A percentile compares a stretch with the other conserved stretches of the same genome.
Conservation (phyloP, 2,329 filamentous ascomycete species). For the Didymella segeticola region DNA sequence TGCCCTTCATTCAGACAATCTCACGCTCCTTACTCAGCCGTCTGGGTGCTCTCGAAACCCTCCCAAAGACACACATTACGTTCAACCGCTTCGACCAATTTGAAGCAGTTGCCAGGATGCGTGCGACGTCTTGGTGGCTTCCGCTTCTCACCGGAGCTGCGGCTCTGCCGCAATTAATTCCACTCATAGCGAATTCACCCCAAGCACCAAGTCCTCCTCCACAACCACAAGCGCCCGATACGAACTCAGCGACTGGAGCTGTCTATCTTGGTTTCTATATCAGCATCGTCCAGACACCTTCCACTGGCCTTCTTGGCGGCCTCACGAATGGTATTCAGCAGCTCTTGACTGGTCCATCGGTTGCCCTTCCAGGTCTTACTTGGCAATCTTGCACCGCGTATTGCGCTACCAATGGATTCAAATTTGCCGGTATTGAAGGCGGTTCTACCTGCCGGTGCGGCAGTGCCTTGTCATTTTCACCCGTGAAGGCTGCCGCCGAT, state of each 20-base stretch:
- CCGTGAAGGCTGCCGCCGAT: background rate
- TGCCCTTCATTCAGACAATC: background rate
- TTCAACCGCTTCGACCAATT: background rate
- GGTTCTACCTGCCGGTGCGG: conserved; percentile 10
- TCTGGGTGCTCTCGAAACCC: background rate
- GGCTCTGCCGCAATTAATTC: background rate
- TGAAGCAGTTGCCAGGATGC: background rate
- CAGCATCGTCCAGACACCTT: background rate
- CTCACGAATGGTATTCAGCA: background rate
- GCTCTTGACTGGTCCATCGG: background rate
- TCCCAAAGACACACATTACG: background rate
- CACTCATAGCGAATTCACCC: too few relatives aligned
- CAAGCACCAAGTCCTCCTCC: background rate
- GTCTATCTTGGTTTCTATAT: conserved; percentile 9
- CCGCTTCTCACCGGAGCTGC: conserved; percentile 3
- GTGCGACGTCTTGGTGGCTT: background rate
- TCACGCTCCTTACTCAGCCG: background rate
- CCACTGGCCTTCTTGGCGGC: background rate
- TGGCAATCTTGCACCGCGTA: conserved; percentile 1
- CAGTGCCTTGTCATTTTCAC: background rate
- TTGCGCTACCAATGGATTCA: background rate
- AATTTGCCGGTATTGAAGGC: conserved; percentile 7
- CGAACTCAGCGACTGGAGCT: background rate
- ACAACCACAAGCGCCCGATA: background rate
- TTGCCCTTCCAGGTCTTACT: background rate